These are phyloP conservation scores for Colletotrichum viniferum DNA, from an alignment of 2,329 filamentous ascomycete genomes.

Conservation along the genomic window DNA sequence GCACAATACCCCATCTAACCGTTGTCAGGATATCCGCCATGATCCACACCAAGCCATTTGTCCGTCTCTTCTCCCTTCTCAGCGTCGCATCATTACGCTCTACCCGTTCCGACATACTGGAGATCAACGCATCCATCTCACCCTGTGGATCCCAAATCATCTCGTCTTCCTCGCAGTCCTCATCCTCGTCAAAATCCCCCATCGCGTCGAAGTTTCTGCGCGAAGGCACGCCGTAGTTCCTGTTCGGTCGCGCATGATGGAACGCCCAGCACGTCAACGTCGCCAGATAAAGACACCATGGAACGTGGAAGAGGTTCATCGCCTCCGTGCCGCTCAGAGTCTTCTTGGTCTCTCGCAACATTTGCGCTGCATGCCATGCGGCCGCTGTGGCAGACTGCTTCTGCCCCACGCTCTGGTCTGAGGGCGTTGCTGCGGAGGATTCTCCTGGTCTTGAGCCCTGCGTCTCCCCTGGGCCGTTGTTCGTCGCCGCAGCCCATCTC, in stretches of 20 bases:
- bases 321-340: slow-evolving; percentile 55
- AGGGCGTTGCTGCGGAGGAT: neutral
- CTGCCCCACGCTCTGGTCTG: neutral
- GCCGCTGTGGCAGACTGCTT: slow-evolving; percentile 42
- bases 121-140: slow-evolving; percentile 51
- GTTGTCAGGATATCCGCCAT: slow-evolving; percentile 61
- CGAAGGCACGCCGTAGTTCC: neutral
- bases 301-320: slow-evolving; percentile 62
- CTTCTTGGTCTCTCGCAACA: slow-evolving; percentile 54
- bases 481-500: slow-evolving; percentile 45
- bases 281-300: slow-evolving; percentile 66
- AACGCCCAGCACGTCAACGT: slow-evolving; percentile 64
- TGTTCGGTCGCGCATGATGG: slow-evolving; percentile 44
- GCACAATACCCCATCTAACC: slow-evolving; percentile 66
- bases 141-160: slow-evolving; percentile 53
- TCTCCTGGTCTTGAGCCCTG: neutral
- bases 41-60: slow-evolving; percentile 56
- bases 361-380: slow-evolving; percentile 56
- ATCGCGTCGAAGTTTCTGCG: slow-evolving; percentile 1
- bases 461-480: neutral
- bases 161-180: slow-evolving; percentile 41
- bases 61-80: slow-evolving; percentile 50
- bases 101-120: slow-evolving; percentile 39
- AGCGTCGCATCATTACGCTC: slow-evolving; percentile 23
- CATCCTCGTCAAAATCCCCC: slow-evolving; percentile 19